Evolutionary conservation across 495 filamentous ascomycete species (phyloP).

Genomic region (Penicillium roqueforti): DNA sequence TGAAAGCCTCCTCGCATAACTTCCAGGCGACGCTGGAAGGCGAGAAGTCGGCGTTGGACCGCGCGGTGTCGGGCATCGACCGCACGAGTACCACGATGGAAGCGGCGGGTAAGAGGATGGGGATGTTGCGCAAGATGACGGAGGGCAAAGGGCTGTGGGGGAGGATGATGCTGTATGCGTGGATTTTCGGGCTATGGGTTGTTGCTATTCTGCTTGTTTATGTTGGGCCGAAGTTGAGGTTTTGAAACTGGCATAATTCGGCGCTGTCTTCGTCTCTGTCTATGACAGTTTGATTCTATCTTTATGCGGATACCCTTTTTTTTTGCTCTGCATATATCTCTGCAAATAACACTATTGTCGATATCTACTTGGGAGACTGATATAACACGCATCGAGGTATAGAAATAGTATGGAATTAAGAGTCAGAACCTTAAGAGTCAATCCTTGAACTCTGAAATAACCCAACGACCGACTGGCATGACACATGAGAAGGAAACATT

Average conservation of each 20-base stretch:
- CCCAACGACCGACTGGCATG: slow-evolving; percentile 41
- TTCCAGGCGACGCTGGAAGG: slow-evolving; percentile 67
- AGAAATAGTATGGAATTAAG: slow-evolving; percentile 8
- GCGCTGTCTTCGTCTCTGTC: neutral
- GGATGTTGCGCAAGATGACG: slow-evolving; percentile 64
- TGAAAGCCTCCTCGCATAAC: slow-evolving; percentile 68
- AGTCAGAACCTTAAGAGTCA: slow-evolving; percentile 28
- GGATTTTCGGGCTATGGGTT: slow-evolving; percentile 76
- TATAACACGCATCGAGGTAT: neutral
- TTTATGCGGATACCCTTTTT: neutral
- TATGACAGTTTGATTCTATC: neutral
- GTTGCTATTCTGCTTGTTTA: slow-evolving; percentile 71
- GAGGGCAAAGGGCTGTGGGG: slow-evolving; percentile 89
- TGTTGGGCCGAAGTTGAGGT: slow-evolving; percentile 79
- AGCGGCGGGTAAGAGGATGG: slow-evolving; percentile 69
- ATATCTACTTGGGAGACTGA: neutral
- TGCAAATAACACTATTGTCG: neutral
- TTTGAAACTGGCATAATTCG: slow-evolving; percentile 41
- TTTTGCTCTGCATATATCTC: neutral
- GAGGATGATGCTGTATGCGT: slow-evolving; percentile 74
- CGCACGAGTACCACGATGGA: slow-evolving; percentile 70
- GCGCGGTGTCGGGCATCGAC: slow-evolving; percentile 70
- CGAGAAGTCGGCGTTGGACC: slow-evolving; percentile 65
- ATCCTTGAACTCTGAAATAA: slow-evolving; percentile 37
- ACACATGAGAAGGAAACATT: slow-evolving; percentile 44